Evolutionary conservation across 805 yeast genomes (phyloP).

Genomic region (Candida coleopterorum): DNA sequence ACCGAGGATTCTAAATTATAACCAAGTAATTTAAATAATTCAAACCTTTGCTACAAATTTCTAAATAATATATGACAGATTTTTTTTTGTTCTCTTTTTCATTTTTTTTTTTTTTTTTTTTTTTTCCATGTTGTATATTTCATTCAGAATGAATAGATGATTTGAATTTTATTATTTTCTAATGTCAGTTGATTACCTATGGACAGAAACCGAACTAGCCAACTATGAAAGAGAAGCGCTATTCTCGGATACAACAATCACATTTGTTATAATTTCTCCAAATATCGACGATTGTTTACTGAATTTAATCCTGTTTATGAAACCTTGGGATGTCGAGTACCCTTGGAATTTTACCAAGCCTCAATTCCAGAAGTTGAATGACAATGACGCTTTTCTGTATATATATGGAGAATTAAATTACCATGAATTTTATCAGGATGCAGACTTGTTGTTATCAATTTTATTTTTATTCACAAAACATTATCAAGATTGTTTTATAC

Average conservation of each 20-base stretch:
- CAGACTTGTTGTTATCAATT: conserved; percentile 38
- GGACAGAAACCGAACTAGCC: conserved; percentile 10
- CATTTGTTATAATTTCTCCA: conserved; percentile 8
- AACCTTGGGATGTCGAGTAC: conserved; percentile 16
- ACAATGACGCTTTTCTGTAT: conserved; percentile 13
- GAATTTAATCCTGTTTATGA: conserved; percentile 8
- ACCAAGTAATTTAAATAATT: no score
- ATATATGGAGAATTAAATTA: conserved; percentile 39
- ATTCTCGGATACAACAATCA: conserved; percentile 8
- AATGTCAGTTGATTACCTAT: conserved; percentile 11
- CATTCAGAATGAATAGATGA: not conserved
- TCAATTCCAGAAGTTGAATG: not conserved
- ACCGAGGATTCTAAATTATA: conserved; percentile 29
- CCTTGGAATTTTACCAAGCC: conserved; percentile 17
- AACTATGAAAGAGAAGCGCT: conserved; percentile 8
- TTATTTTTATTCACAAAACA: conserved; percentile 31
- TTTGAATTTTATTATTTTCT: not conserved
- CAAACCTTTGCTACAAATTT: no score
- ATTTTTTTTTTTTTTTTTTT: conserved; percentile 1
- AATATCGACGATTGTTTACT: not conserved
- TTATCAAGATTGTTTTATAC: conserved; percentile 33
- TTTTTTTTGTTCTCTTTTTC: no score
- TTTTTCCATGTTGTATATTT: not conserved
- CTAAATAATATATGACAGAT: no score
- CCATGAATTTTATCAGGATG: conserved; percentile 43